A percentile compares a stretch with the other conserved stretches of the same genome.
phyloP scores from a whole-genome alignment of 805 yeast genomes.

The Wickerhamomyces subpelliculosus region DNA sequence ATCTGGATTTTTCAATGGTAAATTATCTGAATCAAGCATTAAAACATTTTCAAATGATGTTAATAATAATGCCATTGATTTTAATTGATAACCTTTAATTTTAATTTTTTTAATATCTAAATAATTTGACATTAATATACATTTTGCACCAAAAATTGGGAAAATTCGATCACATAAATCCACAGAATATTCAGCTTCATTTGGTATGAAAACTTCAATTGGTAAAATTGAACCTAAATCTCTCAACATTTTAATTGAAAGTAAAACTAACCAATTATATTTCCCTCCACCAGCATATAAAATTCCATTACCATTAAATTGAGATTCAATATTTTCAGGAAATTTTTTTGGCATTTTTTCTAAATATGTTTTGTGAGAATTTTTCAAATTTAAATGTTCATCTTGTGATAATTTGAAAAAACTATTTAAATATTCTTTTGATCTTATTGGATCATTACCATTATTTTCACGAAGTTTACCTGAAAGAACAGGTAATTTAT shows the following conservation, averaged over 20 bases:
- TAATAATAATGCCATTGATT: slow-evolving; percentile 65
- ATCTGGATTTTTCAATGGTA: slow-evolving; percentile 40
- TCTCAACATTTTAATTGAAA: slow-evolving; percentile 49
- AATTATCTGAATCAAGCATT: slow-evolving; percentile 65
- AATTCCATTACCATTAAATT: slow-evolving; percentile 47
- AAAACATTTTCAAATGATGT: slow-evolving; percentile 71
- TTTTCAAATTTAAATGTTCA: slow-evolving; percentile 12
- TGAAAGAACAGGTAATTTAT: slow-evolving; percentile 16
- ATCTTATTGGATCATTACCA: slow-evolving; percentile 17
- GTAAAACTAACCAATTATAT: slow-evolving; percentile 55
- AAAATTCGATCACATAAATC: slow-evolving; percentile 60
- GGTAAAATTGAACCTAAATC: slow-evolving; percentile 65
- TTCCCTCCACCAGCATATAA: slow-evolving; percentile 73
- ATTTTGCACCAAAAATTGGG: slow-evolving; percentile 61
- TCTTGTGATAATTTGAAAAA: slow-evolving; percentile 10
- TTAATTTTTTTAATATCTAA: slow-evolving; percentile 35
- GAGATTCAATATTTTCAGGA: slow-evolving; percentile 29
- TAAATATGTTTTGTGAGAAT: slow-evolving; percentile 15
- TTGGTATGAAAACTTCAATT: slow-evolving; percentile 76
- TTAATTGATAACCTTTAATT: slow-evolving; percentile 56
- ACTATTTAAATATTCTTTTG: slow-evolving; percentile 15
- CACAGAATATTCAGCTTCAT: slow-evolving; percentile 60
- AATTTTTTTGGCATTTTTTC: slow-evolving; percentile 31
- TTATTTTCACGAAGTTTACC: slow-evolving; percentile 21
- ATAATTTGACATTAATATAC: slow-evolving; percentile 45